phyloP scores from a whole-genome alignment of 768 basidiomycete species.

The Tremella fuciformis region DNA sequence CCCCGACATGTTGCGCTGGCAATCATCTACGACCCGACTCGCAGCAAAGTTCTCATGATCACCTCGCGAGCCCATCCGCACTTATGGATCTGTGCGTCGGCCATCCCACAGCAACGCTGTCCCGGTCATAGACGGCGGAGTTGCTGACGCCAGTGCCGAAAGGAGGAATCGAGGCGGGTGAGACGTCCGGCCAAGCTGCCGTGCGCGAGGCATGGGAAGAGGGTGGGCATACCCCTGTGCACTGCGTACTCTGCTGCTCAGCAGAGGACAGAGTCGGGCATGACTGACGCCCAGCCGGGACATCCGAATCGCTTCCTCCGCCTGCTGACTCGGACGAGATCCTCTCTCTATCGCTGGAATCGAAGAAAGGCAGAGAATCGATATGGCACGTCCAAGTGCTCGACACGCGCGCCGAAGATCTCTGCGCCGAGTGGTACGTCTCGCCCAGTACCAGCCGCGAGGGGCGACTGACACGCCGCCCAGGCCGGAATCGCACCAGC shows the following conservation, averaged over 20 bases:
- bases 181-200: slow-evolving; percentile 41
- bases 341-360: slow-evolving; percentile 22
- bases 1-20: slow-evolving; percentile 41
- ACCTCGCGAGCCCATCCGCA: slow-evolving; percentile 38
- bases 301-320: slow-evolving; percentile 21
- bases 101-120: neutral
- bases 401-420: slow-evolving; percentile 13
- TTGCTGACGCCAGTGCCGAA: slow-evolving; percentile 35
- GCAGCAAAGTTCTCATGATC: slow-evolving; percentile 33
- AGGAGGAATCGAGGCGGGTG: slow-evolving; percentile 43
- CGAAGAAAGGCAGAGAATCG: slow-evolving; percentile 8
- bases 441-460: neutral
- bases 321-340: slow-evolving; percentile 25
- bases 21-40: slow-evolving; percentile 23
- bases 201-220: slow-evolving; percentile 47
- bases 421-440: slow-evolving; percentile 20
- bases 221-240: slow-evolving; percentile 17
- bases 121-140: neutral
- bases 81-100: slow-evolving; percentile 41
- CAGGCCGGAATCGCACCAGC: slow-evolving; percentile 42
- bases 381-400: slow-evolving; percentile 39
- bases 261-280: neutral
- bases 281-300: slow-evolving; percentile 31
- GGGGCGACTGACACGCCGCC: neutral
- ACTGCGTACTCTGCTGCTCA: neutral